Evolutionary conservation across 805 yeast species (phyloP), one percentile per base, ranked within the genome.

Genomic region (Lipomyces yamanashiensis): DNA sequence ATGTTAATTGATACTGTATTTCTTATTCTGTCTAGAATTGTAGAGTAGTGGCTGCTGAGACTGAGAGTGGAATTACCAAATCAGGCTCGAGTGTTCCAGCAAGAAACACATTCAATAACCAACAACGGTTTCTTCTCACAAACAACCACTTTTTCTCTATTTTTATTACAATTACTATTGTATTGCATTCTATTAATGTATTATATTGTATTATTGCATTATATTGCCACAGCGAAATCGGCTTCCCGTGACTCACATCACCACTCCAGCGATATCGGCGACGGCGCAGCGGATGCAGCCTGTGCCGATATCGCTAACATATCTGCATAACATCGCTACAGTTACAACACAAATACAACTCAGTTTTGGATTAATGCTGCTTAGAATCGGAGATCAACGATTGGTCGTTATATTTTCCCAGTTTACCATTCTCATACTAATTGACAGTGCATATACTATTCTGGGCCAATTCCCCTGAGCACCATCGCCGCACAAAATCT

Each of bases 401-500:
- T 53, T 53, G 57, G 57, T 53, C 36, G 57, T 12, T 15, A 6
- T 9, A 23, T 2, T 6, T 9, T 19, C 37, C 9, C 57, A 48
- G 41, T 10, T 53, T 41, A 41, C 7, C 10, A 15, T 2, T 15
- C 1, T 2, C 8, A 13, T 43, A 23, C 37, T 15, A 12, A 10
- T 9, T 19, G 1, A 9, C 13, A 7, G 47, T 7, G 23, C 10
- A 7, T 6, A 4, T 15, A 9, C 15, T 53, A 53, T 41, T 40
- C 44, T 53, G 57, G 57, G 9, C 13, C 15, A 21, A 6, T 10
- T 2, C 19, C 15, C 21, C 12, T 33, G 39, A 36, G 49, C 49
- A 9, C 57, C 7, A 4, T n/a, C 57, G 57, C 57, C 57, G 57
- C 57, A 53, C 57, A 53, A 39, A 53, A 53, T 41, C 41, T 13